A percentile compares a stretch with the other conserved stretches of the same genome.
Conservation (phyloP, 176 grass and related monocot genomes). For the Oryza meyeriana region DNA sequence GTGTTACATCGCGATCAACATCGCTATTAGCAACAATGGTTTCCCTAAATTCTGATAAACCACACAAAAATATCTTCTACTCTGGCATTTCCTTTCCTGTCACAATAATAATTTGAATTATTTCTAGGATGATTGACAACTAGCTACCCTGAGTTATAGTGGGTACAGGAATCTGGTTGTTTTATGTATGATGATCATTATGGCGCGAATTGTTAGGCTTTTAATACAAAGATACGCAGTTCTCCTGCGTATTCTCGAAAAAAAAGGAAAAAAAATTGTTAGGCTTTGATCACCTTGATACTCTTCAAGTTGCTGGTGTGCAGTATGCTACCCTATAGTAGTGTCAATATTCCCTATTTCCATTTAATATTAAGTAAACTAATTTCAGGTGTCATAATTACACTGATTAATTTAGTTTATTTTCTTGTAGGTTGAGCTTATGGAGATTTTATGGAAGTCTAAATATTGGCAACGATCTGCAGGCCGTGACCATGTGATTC, state of each 20-base stretch:
- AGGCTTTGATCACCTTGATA: background rate
- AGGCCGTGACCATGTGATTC: constrained; percentile 82
- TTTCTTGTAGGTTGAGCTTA: constrained; percentile 64
- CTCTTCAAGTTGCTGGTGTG: background rate
- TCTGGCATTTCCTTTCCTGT: background rate
- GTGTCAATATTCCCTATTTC: background rate
- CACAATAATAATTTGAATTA: background rate
- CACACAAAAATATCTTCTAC: background rate
- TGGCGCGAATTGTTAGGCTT: background rate
- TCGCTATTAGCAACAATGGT: background rate
- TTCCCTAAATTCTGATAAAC: constrained; percentile 14
- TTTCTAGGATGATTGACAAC: constrained; percentile 20
- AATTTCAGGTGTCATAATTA: background rate
- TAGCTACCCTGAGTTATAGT: background rate
- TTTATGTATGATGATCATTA: background rate
- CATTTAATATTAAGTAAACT: background rate
- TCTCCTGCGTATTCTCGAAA: too few relatives aligned
- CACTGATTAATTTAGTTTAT: constrained; percentile 3
- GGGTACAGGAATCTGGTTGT: background rate
- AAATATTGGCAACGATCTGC: constrained; percentile 77
- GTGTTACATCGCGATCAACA: background rate
- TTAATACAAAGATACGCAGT: too few relatives aligned
- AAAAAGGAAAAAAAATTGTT: too few relatives aligned
- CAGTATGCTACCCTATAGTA: background rate
- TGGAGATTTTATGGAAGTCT: constrained; percentile 80